These are phyloP conservation scores for Panicum hallii DNA, from an alignment of 202 grass and related monocot genomes.

Conservation along the genomic window DNA sequence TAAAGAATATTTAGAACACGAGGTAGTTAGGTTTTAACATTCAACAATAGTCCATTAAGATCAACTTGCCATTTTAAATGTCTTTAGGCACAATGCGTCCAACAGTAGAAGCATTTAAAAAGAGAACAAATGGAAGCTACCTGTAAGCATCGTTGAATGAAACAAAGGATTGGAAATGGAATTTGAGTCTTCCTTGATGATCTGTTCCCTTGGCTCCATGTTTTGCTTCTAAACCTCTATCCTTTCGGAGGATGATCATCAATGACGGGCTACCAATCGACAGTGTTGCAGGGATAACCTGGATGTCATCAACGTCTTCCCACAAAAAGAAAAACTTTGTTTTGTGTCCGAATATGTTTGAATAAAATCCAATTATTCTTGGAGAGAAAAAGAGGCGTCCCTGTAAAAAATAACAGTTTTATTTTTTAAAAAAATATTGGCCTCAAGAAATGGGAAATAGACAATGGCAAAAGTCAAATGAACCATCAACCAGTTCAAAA, in stretches of 20 bases:
- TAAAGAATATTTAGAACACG: neutral
- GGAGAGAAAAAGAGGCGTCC: slow-evolving; percentile 77
- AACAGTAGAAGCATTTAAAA: neutral
- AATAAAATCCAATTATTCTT: slow-evolving; percentile 83
- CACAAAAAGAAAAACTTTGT: slow-evolving; percentile 87
- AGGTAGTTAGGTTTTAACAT: neutral
- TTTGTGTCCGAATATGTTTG: slow-evolving; percentile 90
- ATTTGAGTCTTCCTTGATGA: slow-evolving; percentile 69
- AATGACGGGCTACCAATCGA: slow-evolving; percentile 73
- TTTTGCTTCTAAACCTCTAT: slow-evolving; percentile 77
- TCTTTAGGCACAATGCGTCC: neutral
- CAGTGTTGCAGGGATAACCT: slow-evolving; percentile 67
- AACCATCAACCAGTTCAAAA: slow-evolving; percentile 8
- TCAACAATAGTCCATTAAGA: neutral
- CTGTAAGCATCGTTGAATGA: slow-evolving; percentile 77
- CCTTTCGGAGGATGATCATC: slow-evolving; percentile 59
- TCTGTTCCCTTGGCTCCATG: slow-evolving; percentile 72
- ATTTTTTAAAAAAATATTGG: neutral
- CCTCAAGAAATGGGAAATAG: slow-evolving; percentile 23
- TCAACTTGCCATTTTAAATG: neutral
- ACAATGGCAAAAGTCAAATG: slow-evolving; percentile 16
- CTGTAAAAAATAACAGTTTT: slow-evolving; percentile 38
- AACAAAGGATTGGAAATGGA: slow-evolving; percentile 83
- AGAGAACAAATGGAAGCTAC: slow-evolving; percentile 45
- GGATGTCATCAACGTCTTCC: slow-evolving; percentile 82